Evolutionary conservation across 2,329 filamentous ascomycete genomes (phyloP).

Genomic region (Malbranchea cinnamomea): DNA sequence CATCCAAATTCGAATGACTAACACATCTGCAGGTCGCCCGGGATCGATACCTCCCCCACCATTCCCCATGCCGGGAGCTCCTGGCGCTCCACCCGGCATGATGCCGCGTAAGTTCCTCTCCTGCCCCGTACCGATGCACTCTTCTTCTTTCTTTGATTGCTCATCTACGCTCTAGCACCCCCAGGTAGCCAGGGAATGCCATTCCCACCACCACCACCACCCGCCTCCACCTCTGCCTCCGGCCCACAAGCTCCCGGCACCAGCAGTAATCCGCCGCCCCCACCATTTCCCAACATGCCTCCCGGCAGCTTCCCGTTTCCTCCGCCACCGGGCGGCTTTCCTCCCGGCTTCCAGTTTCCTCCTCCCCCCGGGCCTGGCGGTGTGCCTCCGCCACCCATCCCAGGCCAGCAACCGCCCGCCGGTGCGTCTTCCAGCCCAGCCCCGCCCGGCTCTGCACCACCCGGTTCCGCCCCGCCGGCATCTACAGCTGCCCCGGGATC

Average conservation of each 20-base stretch:
- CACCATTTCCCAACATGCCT: constrained; percentile 25
- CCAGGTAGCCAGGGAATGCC: constrained; percentile 40
- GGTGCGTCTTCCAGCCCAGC: neutral
- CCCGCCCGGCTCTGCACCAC: neutral
- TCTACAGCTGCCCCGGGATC: no score
- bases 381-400: constrained; percentile 16
- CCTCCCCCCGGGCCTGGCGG: constrained; percentile 18
- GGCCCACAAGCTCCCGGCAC: constrained; percentile 24
- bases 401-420: constrained; percentile 10
- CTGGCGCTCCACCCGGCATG: constrained; percentile 24
- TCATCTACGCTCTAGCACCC: constrained; percentile 21
- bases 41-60: constrained; percentile 40
- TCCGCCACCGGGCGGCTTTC: constrained; percentile 23
- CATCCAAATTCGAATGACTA: neutral
- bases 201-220: constrained; percentile 37
- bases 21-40: constrained; percentile 17
- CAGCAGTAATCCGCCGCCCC: constrained; percentile 13
- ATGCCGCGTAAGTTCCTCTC: constrained; percentile 36
- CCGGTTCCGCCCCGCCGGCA: neutral
- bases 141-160: constrained; percentile 7
- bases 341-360: constrained; percentile 38
- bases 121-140: neutral
- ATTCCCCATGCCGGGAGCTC: constrained; percentile 37
- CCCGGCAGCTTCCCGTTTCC: constrained; percentile 30
- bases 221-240: constrained; percentile 15